Base-by-base conservation (phyloP, 169 alveolate species). In the Plasmodium gallinaceum region DNA sequence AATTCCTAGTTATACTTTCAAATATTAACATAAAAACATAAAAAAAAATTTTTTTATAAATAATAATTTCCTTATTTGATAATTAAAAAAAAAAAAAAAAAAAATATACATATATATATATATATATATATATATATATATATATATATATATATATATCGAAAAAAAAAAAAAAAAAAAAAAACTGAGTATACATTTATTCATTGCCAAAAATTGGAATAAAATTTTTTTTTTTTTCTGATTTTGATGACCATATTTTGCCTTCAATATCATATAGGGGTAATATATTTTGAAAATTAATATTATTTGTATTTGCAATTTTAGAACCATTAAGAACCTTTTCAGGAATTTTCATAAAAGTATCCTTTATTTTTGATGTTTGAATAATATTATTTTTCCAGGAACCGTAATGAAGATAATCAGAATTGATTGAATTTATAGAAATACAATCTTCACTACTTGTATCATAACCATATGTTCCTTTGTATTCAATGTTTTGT, bases 211-310 rank as follows among this genome's bases (percentile, higher is more conserved):
- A 76, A 22, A 22, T 43, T 16, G 89, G 89, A 26, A 76, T 37
- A 37, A 45, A 64, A 14, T 68, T 76, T 76, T 64, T 72, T 7
- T 45, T 51, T 57, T 22, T 46, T 37, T 76, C 76, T n/a, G 76
- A 64, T 54, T 48, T 76, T 14, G 68, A 48, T 10, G 64, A 58
- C 89, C 89, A 76, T 22, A 76, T 16, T 51, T 76, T 72, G 24
- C 89, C 89, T 68, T 76, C 78, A 51, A 76, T 76, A 43, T 76
- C 89, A 57, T 64, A 76, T 14, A 76, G 69, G n/a, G 89, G 89
- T 46, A 76, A 48, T n/a, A n/a, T 26, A 58, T 51, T 66, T 24
- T 76, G 26, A 51, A 76, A 39, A 76, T 32, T 76, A 42, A 37
- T 74, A 58, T 51, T 64, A 32, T 74, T 74, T n/a, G 71, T 43